Evolutionary conservation across 208 protist species (phyloP).

Genomic region (Acanthamoeba culbertsoni): DNA sequence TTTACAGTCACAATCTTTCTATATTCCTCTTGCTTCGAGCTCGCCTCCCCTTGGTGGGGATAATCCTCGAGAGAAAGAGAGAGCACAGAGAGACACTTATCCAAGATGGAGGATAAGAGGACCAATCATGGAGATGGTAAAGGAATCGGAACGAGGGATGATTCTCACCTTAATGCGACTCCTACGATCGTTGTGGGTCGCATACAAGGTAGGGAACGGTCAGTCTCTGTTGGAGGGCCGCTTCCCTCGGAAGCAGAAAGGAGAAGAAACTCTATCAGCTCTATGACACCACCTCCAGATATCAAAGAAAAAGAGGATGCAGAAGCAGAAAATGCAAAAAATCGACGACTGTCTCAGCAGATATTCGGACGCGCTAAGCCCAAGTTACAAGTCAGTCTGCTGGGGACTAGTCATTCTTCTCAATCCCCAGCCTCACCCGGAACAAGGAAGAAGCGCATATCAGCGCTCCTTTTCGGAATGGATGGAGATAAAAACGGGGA

Average conservation of each 20-base stretch:
- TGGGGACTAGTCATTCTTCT: too few relatives aligned
- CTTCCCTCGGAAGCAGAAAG: background rate
- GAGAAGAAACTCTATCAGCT: background rate
- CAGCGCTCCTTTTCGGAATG: background rate
- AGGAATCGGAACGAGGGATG: background rate
- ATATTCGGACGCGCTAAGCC: background rate
- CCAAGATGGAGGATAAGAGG: conserved; percentile 23
- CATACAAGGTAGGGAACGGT: background rate
- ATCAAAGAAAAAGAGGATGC: background rate
- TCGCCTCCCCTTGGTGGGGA: background rate
- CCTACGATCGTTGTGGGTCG: background rate
- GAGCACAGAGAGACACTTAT: background rate
- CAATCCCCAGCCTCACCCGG: too few relatives aligned
- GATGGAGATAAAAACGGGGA: background rate
- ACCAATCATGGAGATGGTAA: background rate
- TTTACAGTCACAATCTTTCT: background rate
- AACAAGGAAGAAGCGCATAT: conserved; percentile 3
- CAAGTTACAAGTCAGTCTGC: background rate
- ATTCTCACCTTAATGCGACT: background rate
- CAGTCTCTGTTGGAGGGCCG: background rate
- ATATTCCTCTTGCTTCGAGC: background rate
- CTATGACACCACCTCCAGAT: background rate
- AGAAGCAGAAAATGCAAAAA: background rate
- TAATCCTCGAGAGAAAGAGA: background rate
- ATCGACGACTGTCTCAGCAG: background rate